These are phyloP conservation scores for Tagetes erecta DNA, from an alignment of 129 eudicot genomes.

Conservation along the genomic window DNA sequence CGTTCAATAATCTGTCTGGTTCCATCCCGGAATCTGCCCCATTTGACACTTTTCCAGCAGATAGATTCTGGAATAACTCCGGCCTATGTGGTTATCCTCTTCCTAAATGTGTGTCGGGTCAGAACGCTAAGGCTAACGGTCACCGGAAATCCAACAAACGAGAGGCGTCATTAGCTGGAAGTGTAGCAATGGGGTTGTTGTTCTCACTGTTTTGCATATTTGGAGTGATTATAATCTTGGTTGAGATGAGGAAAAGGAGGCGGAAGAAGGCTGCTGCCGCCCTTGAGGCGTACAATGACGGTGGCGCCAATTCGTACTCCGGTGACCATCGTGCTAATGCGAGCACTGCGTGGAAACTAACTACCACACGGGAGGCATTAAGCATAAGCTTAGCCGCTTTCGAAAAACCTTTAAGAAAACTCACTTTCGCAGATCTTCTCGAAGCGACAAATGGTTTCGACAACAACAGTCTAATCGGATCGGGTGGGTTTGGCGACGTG, in stretches of 20 bases:
- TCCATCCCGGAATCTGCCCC: conserved; percentile 77
- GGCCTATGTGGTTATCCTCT: conserved; percentile 93
- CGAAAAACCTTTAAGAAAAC: conserved; percentile 81
- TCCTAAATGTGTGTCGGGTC: conserved; percentile 35
- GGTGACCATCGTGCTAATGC: conserved; percentile 52
- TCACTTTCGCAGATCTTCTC: conserved; percentile 89
- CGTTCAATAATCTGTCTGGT: conserved; percentile 71
- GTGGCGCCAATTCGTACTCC: conserved; percentile 53
- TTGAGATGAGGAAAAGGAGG: conserved; percentile 67
- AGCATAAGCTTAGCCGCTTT: conserved; percentile 82
- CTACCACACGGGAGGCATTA: conserved; percentile 78
- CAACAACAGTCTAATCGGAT: conserved; percentile 63
- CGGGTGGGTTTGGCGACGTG: conserved; percentile 97
- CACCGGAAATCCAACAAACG: conserved; percentile 57
- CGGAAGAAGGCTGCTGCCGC: conserved; percentile 72
- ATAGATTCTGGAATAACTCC: conserved; percentile 64
- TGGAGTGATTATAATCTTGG: conserved; percentile 57
- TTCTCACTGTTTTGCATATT: conserved; percentile 86
- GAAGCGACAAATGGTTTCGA: conserved; percentile 97
- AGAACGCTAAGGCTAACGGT: conserved; percentile 17
- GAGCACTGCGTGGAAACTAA: conserved; percentile 66
- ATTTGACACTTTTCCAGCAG: conserved; percentile 73
- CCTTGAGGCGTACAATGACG: conserved; percentile 66
- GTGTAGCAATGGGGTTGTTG: conserved; percentile 84
- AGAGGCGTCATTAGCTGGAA: conserved; percentile 82